Conservation (phyloP, 495 filamentous ascomycete genomes). For the Hyaloscypha bicolor region DNA sequence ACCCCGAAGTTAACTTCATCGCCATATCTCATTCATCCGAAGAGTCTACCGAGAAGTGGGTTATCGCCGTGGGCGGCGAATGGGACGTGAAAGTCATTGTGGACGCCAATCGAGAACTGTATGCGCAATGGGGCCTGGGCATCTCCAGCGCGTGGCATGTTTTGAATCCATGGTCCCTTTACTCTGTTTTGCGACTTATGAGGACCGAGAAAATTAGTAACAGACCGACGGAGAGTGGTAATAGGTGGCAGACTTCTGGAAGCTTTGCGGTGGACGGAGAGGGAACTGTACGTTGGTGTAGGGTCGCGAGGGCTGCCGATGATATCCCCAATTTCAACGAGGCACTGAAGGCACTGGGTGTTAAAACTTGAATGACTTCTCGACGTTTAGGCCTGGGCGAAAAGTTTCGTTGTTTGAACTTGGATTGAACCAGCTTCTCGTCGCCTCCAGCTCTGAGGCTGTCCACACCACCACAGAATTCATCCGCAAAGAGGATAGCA, state of each 20-base stretch:
- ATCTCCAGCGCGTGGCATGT: conserved; percentile 54
- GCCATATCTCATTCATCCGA: conserved; percentile 59
- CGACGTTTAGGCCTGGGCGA: not conserved
- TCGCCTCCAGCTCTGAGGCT: no score
- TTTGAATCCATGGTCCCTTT: conserved; percentile 47
- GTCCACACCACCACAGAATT: no score
- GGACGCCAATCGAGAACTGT: conserved; percentile 53
- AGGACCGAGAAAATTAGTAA: conserved; percentile 59
- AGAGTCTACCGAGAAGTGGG: conserved; percentile 54
- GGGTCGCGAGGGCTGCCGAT: conserved; percentile 44
- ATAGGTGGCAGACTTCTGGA: conserved; percentile 59
- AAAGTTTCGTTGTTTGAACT: not conserved
- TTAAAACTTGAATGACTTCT: not conserved
- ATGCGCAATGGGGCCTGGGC: conserved; percentile 57
- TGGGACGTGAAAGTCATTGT: conserved; percentile 55
- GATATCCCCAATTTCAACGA: conserved; percentile 53
- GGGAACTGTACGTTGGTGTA: conserved; percentile 52
- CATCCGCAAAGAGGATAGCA: no score
- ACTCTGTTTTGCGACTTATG: conserved; percentile 48
- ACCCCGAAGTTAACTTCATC: conserved; percentile 55
- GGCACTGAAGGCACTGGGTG: conserved; percentile 41
- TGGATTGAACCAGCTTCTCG: no score
- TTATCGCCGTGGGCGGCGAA: conserved; percentile 49
- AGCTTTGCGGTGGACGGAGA: conserved; percentile 55
- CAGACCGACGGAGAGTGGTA: conserved; percentile 54